Percentiles rank a stretch among this genome's conserved stretches.
Evolutionary conservation across 2,329 filamentous ascomycete species (phyloP).

Genomic region (Tolypocladium inflatum): DNA sequence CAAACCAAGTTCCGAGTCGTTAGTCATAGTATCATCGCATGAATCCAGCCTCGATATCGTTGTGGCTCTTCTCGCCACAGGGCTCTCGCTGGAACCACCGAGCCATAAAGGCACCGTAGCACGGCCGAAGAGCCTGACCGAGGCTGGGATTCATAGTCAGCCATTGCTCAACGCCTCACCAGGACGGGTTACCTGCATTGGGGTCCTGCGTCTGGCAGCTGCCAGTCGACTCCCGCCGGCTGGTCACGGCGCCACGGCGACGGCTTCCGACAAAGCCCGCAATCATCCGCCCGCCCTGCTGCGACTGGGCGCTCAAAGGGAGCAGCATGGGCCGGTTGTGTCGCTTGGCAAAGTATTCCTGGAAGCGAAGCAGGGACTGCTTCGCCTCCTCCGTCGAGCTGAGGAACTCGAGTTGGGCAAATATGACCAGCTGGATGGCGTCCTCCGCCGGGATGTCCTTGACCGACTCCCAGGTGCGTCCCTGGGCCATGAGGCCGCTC

Average conservation of each 20-base stretch:
- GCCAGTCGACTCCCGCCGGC: background rate
- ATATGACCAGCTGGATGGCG: conserved; percentile 31
- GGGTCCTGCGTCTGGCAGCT: background rate
- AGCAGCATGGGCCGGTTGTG: conserved; percentile 27
- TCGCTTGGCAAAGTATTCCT: conserved; percentile 36
- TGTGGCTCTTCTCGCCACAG: conserved; percentile 1
- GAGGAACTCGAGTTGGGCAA: conserved; percentile 33
- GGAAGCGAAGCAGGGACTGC: conserved; percentile 37
- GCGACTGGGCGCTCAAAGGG: conserved; percentile 24
- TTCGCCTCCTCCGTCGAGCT: conserved; percentile 39
- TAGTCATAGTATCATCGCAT: background rate
- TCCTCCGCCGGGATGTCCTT: conserved; percentile 22
- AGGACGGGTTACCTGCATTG: background rate
- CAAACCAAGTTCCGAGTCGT: background rate
- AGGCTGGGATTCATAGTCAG: background rate
- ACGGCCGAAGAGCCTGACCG: background rate
- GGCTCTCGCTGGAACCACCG: background rate
- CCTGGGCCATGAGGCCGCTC: conserved; percentile 32
- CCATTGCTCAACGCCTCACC: background rate
- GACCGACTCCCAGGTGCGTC: conserved; percentile 9
- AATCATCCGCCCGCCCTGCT: conserved; percentile 15
- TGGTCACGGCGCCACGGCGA: background rate
- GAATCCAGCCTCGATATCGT: conserved; percentile 1
- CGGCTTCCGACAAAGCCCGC: conserved; percentile 16
- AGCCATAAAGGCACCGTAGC: background rate